Evolutionary conservation across 768 basidiomycete genomes (phyloP).

Genomic region (Termitomyces sp.): DNA sequence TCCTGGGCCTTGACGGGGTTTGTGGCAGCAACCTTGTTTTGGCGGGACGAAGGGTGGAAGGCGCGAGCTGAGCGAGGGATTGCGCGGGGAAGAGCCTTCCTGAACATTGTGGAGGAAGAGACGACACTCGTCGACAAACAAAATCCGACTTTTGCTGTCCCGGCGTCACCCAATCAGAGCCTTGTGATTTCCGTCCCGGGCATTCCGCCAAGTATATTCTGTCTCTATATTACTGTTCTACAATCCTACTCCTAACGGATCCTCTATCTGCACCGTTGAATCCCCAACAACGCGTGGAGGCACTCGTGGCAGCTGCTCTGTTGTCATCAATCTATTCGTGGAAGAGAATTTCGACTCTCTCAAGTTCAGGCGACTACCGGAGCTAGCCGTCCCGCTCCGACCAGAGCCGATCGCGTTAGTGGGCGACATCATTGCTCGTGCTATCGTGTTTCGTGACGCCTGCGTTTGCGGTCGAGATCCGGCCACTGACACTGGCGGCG

Average conservation of each 20-base stretch:
- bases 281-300: conserved; percentile 35
- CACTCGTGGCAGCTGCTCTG: conserved; percentile 45
- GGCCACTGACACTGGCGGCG: conserved; percentile 34
- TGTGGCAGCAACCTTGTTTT: conserved; percentile 60
- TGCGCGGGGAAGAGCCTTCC: conserved; percentile 56
- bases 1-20: conserved; percentile 80
- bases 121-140: conserved; percentile 15
- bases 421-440: conserved; percentile 15
- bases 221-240: not conserved
- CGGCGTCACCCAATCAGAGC: conserved; percentile 35
- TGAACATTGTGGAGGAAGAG: conserved; percentile 50
- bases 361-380: conserved; percentile 32
- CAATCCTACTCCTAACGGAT: conserved; percentile 36
- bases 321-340: conserved; percentile 25
- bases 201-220: conserved; percentile 9
- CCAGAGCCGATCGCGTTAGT: conserved; percentile 8
- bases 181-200: conserved; percentile 33
- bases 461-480: conserved; percentile 31
- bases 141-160: conserved; percentile 16
- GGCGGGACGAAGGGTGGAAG: conserved; percentile 64
- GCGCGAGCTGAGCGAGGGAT: conserved; percentile 48
- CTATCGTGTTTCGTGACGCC: conserved; percentile 16
- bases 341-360: conserved; percentile 48
- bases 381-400: conserved; percentile 8
- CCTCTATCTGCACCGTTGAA: conserved; percentile 29